A percentile compares a stretch with the other conserved stretches of the same genome.
Evolutionary conservation across 495 filamentous ascomycete genomes (phyloP).

Genomic region (Eremomyces bilateralis): DNA sequence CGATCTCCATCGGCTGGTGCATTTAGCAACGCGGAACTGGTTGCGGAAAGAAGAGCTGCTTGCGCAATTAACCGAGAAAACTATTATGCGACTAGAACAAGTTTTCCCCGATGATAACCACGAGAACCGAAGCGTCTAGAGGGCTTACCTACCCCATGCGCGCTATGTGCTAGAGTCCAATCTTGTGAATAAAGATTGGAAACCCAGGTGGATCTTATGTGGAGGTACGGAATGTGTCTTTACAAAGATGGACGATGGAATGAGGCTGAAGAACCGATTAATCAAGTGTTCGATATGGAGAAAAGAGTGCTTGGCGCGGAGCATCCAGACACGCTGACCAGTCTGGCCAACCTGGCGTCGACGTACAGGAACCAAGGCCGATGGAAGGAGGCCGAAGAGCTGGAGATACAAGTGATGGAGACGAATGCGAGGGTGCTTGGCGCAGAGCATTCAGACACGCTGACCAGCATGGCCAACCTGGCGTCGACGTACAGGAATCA

Average conservation of each 20-base stretch:
- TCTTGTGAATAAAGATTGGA: neutral
- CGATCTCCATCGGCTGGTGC: slow-evolving; percentile 27
- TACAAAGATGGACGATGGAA: slow-evolving; percentile 2
- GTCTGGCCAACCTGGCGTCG: no score
- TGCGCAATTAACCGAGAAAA: neutral
- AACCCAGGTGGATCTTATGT: neutral
- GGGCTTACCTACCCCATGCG: no score
- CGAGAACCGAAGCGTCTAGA: slow-evolving; percentile 1
- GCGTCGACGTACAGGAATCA: no score
- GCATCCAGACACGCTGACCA: no score
- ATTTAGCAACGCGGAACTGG: slow-evolving; percentile 23
- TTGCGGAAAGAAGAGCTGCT: slow-evolving; percentile 4
- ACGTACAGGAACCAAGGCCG: no score
- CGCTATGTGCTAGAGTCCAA: neutral
- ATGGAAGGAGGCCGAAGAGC: no score
- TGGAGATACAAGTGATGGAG: no score
- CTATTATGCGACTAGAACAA: slow-evolving; percentile 1
- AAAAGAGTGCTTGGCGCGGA: no score
- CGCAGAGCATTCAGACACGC: no score
- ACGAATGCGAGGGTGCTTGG: no score
- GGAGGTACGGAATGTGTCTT: slow-evolving; percentile 1
- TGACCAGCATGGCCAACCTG: no score
- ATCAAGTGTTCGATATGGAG: slow-evolving; percentile 4
- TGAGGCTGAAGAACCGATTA: slow-evolving; percentile 2
- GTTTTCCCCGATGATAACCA: slow-evolving; percentile 4